A percentile compares a stretch with the other conserved stretches of the same genome.
These are phyloP conservation scores for Graphilbum fragrans DNA, from an alignment of 2,329 filamentous ascomycete species.

Conservation along the genomic window DNA sequence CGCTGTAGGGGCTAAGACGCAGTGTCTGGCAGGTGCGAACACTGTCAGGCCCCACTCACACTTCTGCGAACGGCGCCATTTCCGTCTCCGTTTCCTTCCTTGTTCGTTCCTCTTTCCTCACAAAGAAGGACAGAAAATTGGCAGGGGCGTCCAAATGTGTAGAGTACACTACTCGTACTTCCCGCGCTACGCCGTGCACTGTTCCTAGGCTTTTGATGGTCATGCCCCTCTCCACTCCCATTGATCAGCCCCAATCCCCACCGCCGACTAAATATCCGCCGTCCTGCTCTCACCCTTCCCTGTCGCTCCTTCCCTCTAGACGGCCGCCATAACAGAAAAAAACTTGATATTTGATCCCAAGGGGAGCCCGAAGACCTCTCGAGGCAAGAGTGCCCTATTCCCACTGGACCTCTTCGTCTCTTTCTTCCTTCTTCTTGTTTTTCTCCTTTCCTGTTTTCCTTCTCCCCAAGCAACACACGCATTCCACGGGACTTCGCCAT, in stretches of 20 bases:
- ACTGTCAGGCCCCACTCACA: neutral
- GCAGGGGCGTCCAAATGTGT: neutral
- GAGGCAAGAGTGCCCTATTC: neutral
- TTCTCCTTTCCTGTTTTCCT: neutral
- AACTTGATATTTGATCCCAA: constrained; percentile 1
- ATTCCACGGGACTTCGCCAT: too few species aligned
- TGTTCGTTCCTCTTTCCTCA: neutral
- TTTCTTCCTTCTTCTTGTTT: neutral
- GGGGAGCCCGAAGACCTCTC: neutral
- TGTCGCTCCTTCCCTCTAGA: neutral
- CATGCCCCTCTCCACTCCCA: neutral
- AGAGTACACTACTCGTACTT: too few species aligned
- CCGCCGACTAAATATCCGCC: neutral
- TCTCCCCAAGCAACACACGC: neutral
- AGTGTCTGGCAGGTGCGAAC: neutral
- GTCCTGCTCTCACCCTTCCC: neutral
- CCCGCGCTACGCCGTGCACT: neutral
- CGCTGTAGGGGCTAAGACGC: too few species aligned
- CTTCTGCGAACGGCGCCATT: neutral
- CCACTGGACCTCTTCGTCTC: neutral
- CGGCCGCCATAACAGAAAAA: neutral
- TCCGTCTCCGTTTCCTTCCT: neutral
- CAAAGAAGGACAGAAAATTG: neutral
- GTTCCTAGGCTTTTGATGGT: neutral
- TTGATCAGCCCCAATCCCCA: constrained; percentile 1